A percentile compares a stretch with the other conserved stretches of the same genome.
phyloP scores from a whole-genome alignment of 768 basidiomycete species.

The Hericium erinaceus region DNA sequence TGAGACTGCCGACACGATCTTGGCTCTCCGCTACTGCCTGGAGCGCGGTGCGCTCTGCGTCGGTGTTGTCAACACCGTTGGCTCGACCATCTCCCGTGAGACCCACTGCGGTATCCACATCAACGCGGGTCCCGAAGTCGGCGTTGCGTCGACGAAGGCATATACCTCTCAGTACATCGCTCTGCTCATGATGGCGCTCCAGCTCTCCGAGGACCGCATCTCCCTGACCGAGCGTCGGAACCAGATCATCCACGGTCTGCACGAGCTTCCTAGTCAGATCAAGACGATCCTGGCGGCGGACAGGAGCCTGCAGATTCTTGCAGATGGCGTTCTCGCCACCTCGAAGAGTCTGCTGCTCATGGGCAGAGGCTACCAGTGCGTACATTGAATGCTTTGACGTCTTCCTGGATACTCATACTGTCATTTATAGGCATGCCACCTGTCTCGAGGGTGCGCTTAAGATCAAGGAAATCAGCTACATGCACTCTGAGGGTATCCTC shows the following conservation, averaged over 20 bases:
- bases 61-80: conserved; percentile 98
- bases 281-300: conserved; percentile 80
- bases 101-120: conserved; percentile 99
- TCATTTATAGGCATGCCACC: conserved; percentile 64
- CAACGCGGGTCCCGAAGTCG: conserved; percentile 97
- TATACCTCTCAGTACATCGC: conserved; percentile 99
- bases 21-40: conserved; percentile 92
- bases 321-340: conserved; percentile 62
- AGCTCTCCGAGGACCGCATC: conserved; percentile 94
- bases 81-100: conserved; percentile 94
- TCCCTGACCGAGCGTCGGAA: conserved; percentile 84
- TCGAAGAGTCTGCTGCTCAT: conserved; percentile 90
- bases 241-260: conserved; percentile 89
- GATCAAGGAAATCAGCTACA: conserved; percentile 99
- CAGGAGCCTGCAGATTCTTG: conserved; percentile 66
- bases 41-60: conserved; percentile 95
- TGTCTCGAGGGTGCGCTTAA: conserved; percentile 97
- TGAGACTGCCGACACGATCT: conserved; percentile 96
- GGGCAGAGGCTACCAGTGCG: conserved; percentile 95
- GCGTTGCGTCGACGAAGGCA: conserved; percentile 98
- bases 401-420: neutral
- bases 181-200: conserved; percentile 95
- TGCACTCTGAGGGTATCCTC: conserved; percentile 84
- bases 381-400: conserved; percentile 11
- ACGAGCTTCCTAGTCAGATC: conserved; percentile 84